Percentiles rank a stretch among this genome's conserved stretches.
phyloP scores from a whole-genome alignment of 73 alveolate genomes.

The Paraurostyla sp. region DNA sequence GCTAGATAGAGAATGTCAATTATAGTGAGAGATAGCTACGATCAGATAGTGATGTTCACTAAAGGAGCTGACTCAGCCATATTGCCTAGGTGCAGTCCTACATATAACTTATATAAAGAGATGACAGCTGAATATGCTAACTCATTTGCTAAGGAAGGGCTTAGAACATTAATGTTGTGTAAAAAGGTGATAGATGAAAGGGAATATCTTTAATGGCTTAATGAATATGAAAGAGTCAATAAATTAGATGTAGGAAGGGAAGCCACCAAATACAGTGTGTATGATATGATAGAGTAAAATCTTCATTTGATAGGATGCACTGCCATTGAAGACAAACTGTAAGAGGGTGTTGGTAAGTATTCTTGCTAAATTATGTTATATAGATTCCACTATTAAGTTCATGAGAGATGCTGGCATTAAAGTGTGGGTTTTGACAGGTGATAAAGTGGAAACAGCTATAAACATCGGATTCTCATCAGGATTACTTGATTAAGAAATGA shows the following conservation, averaged over 20 bases:
- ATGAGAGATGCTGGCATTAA: constrained; percentile 89
- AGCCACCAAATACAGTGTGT: constrained; percentile 80
- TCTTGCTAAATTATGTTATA: too few relatives aligned
- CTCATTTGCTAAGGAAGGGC: constrained; percentile 73
- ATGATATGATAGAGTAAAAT: constrained; percentile 90
- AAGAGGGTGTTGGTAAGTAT: constrained; percentile 91
- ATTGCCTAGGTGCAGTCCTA: constrained; percentile 71
- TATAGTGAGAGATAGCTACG: constrained; percentile 78
- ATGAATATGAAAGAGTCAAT: constrained; percentile 60
- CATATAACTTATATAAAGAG: constrained; percentile 71
- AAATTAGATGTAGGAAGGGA: constrained; percentile 54
- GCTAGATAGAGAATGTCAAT: constrained; percentile 96
- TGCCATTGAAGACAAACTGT: constrained; percentile 98
- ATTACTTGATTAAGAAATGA: constrained; percentile 83
- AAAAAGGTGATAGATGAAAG: constrained; percentile 75
- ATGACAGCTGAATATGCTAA: constrained; percentile 63
- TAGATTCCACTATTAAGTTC: constrained; percentile 57
- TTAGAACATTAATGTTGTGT: constrained; percentile 88
- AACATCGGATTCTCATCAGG: constrained; percentile 90
- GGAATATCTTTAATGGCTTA: constrained; percentile 84
- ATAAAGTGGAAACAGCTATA: constrained; percentile 96
- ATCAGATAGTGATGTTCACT: constrained; percentile 71
- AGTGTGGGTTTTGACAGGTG: constrained; percentile 98
- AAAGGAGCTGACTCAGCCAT: constrained; percentile 98
- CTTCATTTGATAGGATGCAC: constrained; percentile 95